Evolutionary conservation across 2,329 filamentous ascomycete genomes (phyloP).

Genomic region (Microsporum ferrugineum): DNA sequence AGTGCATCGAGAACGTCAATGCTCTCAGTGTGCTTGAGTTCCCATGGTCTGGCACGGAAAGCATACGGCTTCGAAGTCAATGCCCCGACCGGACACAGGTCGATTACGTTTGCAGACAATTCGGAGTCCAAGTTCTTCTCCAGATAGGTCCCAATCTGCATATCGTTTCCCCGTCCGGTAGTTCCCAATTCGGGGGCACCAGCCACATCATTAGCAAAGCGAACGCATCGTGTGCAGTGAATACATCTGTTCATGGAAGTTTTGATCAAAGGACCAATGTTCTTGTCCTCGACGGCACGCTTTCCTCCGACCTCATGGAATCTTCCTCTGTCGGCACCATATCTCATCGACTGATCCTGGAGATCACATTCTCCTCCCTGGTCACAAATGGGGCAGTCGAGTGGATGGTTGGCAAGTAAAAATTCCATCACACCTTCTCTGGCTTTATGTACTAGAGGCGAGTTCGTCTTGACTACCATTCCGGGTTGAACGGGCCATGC

Average conservation of each 20-base stretch:
- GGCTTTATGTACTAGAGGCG: constrained; percentile 90
- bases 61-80: constrained; percentile 96
- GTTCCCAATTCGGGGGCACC: constrained; percentile 93
- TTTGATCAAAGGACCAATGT: constrained; percentile 95
- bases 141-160: constrained; percentile 96
- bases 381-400: constrained; percentile 96
- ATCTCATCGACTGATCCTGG: constrained; percentile 98
- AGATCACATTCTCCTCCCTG: constrained; percentile 98
- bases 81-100: constrained; percentile 93
- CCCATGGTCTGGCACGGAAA: constrained; percentile 93
- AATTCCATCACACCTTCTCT: constrained; percentile 99
- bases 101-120: constrained; percentile 93
- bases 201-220: constrained; percentile 94
- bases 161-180: constrained; percentile 86
- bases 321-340: constrained; percentile 86
- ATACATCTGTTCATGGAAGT: constrained; percentile 99
- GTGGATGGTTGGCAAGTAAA: constrained; percentile 84
- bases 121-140: constrained; percentile 90
- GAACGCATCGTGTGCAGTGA: constrained; percentile 94
- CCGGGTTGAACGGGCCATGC: constrained; percentile 97
- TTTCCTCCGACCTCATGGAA: constrained; percentile 96
- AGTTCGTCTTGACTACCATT: constrained; percentile 99
- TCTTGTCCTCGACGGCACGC: constrained; percentile 97
- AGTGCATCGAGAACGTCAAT: constrained; percentile 88
- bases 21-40: constrained; percentile 89